Percentiles rank a stretch among this genome's conserved stretches.
Conservation (phyloP, 75 land plant genomes). For the Larix kaempferi region DNA sequence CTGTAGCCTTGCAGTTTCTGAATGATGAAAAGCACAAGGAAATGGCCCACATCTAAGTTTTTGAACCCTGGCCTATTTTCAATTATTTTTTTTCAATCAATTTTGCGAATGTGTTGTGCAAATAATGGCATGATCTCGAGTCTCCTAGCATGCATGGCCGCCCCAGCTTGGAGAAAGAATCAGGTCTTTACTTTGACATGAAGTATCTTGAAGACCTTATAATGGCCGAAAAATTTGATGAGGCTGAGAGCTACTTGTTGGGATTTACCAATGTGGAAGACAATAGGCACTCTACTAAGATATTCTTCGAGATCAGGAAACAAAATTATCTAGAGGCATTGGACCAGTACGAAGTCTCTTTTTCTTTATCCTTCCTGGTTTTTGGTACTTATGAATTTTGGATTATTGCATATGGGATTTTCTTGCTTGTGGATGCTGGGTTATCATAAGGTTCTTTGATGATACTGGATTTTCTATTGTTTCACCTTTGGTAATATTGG, state of each 20-base stretch:
- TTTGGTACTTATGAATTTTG: background rate
- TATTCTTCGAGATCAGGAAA: background rate
- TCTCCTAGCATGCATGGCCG: no score
- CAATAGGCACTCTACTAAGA: background rate
- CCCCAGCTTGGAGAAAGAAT: background rate
- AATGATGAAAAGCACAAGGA: no score
- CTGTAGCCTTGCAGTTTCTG: no score
- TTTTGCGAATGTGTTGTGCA: background rate
- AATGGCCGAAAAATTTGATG: slow-evolving; percentile 1
- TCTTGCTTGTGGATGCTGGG: background rate
- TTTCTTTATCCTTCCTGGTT: background rate
- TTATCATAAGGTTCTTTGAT: background rate
- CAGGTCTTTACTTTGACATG: slow-evolving; percentile 7
- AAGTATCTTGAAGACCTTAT: slow-evolving; percentile 14
- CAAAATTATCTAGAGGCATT: slow-evolving; percentile 1
- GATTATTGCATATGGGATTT: background rate
- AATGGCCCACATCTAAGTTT: no score
- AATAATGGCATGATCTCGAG: no score
- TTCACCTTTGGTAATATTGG: no score
- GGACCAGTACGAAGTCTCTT: background rate
- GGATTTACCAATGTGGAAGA: background rate
- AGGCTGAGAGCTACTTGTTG: background rate
- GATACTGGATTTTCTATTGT: no score
- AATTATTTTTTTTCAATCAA: background rate
- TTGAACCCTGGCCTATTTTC: background rate